phyloP scores from a whole-genome alignment of 1,139 yeast species.

The Debaryomyces robertsiae region DNA sequence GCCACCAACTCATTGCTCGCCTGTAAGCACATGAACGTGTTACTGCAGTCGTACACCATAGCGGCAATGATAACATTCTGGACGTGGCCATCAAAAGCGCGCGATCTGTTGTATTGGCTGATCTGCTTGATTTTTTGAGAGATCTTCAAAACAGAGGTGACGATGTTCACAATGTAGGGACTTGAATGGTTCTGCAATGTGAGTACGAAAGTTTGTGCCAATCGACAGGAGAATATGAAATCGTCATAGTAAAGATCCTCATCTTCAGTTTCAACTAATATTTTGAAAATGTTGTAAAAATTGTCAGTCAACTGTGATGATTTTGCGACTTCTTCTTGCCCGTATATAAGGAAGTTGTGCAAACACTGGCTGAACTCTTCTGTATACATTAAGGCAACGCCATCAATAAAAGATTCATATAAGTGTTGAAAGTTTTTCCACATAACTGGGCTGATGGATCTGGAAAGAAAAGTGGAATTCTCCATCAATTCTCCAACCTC shows the following conservation, averaged over 20 bases:
- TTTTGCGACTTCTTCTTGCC: slow-evolving; percentile 50
- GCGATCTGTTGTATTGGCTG: slow-evolving; percentile 28
- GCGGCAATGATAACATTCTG: slow-evolving; percentile 70
- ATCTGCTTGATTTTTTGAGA: slow-evolving; percentile 14
- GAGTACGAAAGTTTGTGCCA: slow-evolving; percentile 58
- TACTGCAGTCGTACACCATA: slow-evolving; percentile 60
- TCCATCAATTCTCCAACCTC: slow-evolving; percentile 87
- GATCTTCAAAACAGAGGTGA: slow-evolving; percentile 27
- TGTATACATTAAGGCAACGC: slow-evolving; percentile 60
- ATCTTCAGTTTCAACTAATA: slow-evolving; percentile 41
- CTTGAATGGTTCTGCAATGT: slow-evolving; percentile 45
- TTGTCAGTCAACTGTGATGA: slow-evolving; percentile 26
- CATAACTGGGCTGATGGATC: slow-evolving; percentile 70
- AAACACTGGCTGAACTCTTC: slow-evolving; percentile 79
- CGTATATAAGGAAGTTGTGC: slow-evolving; percentile 78
- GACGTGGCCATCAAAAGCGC: slow-evolving; percentile 55
- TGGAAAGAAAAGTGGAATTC: slow-evolving; percentile 75
- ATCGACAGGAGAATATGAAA: slow-evolving; percentile 50
- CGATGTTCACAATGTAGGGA: slow-evolving; percentile 42
- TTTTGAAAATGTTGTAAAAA: slow-evolving; percentile 38
- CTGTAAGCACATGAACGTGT: slow-evolving; percentile 57
- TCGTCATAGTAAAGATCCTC: slow-evolving; percentile 49
- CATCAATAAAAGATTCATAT: slow-evolving; percentile 54
- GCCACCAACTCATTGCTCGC: slow-evolving; percentile 44
- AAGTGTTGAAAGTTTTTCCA: slow-evolving; percentile 72